Evolutionary conservation across 768 basidiomycete genomes (phyloP).

Genomic region (Amanita fuliginea): DNA sequence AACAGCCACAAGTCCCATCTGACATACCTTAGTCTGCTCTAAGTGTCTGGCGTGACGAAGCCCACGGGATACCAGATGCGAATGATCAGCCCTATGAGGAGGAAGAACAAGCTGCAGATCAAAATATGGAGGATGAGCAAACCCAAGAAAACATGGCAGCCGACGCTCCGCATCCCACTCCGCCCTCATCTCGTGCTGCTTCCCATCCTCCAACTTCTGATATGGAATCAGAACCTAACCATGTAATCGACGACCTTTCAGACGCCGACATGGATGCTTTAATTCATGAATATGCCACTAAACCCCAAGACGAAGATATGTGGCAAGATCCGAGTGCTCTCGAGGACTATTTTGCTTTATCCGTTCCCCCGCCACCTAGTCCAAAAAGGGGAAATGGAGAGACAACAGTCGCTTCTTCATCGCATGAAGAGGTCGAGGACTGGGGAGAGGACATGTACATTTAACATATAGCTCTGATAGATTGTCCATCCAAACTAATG

Average conservation of each 20-base stretch:
- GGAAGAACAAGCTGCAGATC: conserved; percentile 9
- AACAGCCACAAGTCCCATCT: conserved; percentile 1
- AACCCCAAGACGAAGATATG: not conserved
- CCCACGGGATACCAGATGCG: conserved; percentile 19
- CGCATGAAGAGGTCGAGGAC: conserved; percentile 1
- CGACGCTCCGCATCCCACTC: conserved; percentile 18
- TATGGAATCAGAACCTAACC: conserved; percentile 17
- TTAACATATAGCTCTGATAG: not conserved
- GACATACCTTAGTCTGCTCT: conserved; percentile 36
- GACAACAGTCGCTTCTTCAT: not conserved
- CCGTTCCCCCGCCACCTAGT: not conserved
- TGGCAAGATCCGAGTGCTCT: not conserved
- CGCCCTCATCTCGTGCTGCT: conserved; percentile 22
- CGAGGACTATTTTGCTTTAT: conserved; percentile 2
- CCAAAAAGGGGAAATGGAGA: not conserved
- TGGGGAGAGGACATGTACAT: conserved; percentile 8
- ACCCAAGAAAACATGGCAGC: conserved; percentile 7
- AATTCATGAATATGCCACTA: conserved; percentile 2
- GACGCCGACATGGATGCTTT: conserved; percentile 31
- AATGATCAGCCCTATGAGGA: conserved; percentile 14
- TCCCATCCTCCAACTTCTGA: conserved; percentile 31
- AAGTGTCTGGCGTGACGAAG: conserved; percentile 72
- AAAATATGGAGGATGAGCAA: conserved; percentile 9
- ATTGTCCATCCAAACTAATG: not conserved
- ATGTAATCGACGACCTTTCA: conserved; percentile 17